Base-by-base conservation (phyloP, 345 rosid species). In the Euphorbia pulcherrima region DNA sequence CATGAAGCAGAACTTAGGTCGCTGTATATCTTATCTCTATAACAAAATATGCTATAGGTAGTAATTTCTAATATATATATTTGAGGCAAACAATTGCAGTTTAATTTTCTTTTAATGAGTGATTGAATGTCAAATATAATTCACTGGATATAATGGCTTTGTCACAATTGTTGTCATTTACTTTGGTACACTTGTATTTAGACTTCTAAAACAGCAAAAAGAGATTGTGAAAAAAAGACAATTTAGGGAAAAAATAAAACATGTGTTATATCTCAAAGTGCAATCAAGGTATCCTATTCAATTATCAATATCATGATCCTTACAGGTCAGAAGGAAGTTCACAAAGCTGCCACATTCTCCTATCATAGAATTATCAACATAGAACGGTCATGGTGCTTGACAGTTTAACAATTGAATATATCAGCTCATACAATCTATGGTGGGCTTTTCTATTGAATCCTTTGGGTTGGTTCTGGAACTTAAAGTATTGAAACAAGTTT, bases 291-390 rank as follows among this genome's bases (percentile, higher is more conserved):
- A 40, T 20, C 33, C 30, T 14, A 18, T 17, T 28, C 11, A 8
- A 58, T 33, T 58, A 2, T 8, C 62, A 58, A 12, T 7, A 26
- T 57, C 1, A 26, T 28, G 8, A 21, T 57, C 21, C 6, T 11
- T 57, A 27, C 18, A 8, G 29, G 35, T 12, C 2, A 57, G 16
- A 57, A 14, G n/a, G 39, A n/a, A 57, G 61, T 30, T 28, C 30
- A 30, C 21, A 37, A 57, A 57, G 61, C 61, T 26, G 62, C n/a
- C 37, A 58, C 23, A 28, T 29, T 35, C 18, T 12, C 62, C 62
- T 58, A 16, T 6, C 33, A 16, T 52, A 52, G 27, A 52, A 52
- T 21, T 52, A 5, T 52, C 57, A 44, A 7, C 16, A 10, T 12
- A 44, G 50, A 44, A 44, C 17, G 1, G 50, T 44, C 4, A n/a